Evolutionary conservation across 805 yeast genomes (phyloP).

Genomic region (Vanderwaltozyma yarrowii): DNA sequence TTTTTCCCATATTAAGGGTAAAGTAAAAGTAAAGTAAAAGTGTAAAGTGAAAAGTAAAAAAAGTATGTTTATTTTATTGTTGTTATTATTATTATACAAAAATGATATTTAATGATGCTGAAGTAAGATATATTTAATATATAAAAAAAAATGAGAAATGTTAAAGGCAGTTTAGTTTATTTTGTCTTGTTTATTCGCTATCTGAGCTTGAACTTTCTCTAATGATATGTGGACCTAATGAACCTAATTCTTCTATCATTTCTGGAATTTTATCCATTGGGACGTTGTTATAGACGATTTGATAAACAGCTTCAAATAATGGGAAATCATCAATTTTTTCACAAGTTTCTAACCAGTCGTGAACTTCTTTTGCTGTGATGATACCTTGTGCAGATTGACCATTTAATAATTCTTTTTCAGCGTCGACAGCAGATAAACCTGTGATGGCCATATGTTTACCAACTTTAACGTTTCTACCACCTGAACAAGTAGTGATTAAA

Average conservation of each 20-base stretch:
- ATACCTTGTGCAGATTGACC: constrained; percentile 98
- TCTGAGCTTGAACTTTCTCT: not conserved
- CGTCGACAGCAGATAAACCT: constrained; percentile 64
- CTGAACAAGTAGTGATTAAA: constrained; percentile 92
- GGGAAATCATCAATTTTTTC: constrained; percentile 62
- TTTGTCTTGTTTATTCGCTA: not conserved
- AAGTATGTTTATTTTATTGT: no score
- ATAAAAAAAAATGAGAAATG: no score
- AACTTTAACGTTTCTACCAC: constrained; percentile 93
- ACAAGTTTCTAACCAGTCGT: constrained; percentile 54
- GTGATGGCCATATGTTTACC: constrained; percentile 78
- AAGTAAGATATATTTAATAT: no score
- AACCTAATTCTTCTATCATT: constrained; percentile 42
- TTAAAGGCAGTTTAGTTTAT: no score
- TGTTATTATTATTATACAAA: no score
- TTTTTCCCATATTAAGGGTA: no score
- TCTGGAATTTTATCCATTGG: constrained; percentile 68
- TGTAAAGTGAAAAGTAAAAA: no score
- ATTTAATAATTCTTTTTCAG: constrained; percentile 77
- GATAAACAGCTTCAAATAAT: constrained; percentile 54
- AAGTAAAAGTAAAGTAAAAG: no score
- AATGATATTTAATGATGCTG: no score
- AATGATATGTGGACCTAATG: constrained; percentile 3
- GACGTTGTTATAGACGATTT: constrained; percentile 66
- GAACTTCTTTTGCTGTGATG: constrained; percentile 82